Evolutionary conservation across 129 eudicot species (phyloP).

Genomic region (Dittrichia graveolens): DNA sequence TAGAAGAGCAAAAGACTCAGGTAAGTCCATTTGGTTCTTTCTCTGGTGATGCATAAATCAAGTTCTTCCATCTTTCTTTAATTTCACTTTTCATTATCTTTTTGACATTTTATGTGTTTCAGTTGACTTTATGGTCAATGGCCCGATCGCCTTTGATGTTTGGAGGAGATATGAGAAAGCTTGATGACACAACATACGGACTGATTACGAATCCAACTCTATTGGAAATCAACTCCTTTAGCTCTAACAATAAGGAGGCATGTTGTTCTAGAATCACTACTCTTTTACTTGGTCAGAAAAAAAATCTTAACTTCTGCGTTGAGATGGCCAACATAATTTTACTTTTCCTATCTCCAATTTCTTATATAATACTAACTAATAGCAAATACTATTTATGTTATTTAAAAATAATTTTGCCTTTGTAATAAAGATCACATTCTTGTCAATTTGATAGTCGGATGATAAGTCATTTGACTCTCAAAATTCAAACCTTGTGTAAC

Average conservation of each 20-base stretch:
- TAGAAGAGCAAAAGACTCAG: conserved; percentile 82
- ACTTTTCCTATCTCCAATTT: not conserved
- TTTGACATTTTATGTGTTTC: not conserved
- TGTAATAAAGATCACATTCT: not conserved
- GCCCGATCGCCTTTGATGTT: conserved; percentile 97
- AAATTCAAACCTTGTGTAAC: conserved; percentile 24
- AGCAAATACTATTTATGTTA: not conserved
- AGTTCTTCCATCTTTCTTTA: not conserved
- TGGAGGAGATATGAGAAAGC: conserved; percentile 96
- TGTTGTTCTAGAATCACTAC: conserved; percentile 6
- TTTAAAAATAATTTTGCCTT: not conserved
- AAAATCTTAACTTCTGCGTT: not conserved
- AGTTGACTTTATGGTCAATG: conserved; percentile 96
- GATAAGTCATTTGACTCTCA: conserved; percentile 9
- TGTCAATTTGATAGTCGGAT: not conserved
- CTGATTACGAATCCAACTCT: conserved; percentile 84
- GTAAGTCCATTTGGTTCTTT: conserved; percentile 29
- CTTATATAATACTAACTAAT: conserved; percentile 3
- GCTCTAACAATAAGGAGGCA: conserved; percentile 91
- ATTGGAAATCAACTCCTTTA: conserved; percentile 78
- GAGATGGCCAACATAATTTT: not conserved
- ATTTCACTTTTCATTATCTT: conserved; percentile 1
- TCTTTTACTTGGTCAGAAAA: not conserved
- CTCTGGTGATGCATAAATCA: not conserved
- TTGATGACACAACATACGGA: conserved; percentile 56